Conservation (phyloP, 176 grass and related monocot genomes). For the Phragmites australis region DNA sequence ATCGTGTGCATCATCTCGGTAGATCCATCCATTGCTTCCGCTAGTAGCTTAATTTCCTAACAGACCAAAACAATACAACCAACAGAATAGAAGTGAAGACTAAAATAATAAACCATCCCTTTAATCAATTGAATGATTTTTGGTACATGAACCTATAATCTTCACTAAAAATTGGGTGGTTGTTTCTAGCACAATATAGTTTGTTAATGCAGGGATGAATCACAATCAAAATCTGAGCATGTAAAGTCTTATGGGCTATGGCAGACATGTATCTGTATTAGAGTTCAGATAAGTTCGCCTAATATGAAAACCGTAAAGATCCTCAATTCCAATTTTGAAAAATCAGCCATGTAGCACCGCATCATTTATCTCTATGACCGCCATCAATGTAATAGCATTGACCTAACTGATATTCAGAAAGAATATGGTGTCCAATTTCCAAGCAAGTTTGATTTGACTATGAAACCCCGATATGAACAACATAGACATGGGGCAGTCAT, state of each 20-base stretch:
- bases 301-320: constrained; percentile 13
- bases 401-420: neutral
- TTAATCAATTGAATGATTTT: neutral
- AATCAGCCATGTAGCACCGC: neutral
- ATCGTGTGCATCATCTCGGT: too few species aligned
- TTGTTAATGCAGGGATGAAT: neutral
- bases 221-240: neutral
- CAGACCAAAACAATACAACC: neutral
- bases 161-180: neutral
- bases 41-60: too few species aligned
- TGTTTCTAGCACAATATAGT: neutral
- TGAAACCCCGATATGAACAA: neutral
- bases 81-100: neutral
- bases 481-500: neutral
- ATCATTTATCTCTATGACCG: neutral
- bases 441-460: neutral
- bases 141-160: neutral
- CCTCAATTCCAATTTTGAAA: neutral
- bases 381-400: neutral
- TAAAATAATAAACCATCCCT: neutral
- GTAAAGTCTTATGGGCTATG: neutral
- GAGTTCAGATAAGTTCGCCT: neutral
- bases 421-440: neutral
- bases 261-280: neutral
- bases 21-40: too few species aligned